Base-by-base conservation (phyloP, 208 protist genomes). In the Lotmaria passim region DNA sequence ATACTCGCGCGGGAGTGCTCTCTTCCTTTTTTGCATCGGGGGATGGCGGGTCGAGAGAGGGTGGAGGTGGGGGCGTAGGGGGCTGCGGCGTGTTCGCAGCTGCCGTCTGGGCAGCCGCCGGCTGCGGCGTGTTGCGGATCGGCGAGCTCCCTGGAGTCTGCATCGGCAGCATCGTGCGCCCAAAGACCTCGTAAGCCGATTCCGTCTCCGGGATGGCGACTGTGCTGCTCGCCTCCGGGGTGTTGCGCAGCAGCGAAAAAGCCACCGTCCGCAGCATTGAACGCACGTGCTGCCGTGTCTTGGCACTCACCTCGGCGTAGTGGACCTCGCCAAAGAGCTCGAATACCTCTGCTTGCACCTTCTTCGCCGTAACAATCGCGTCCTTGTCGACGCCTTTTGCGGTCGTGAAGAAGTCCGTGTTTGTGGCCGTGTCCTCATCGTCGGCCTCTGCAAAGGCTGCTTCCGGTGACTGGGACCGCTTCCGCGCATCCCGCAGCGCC, bases 281-380 rank as follows among this genome's bases (percentile, higher is more conserved):
- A n/a, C 38, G 7, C 43, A 89, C 52, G 19, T 77, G 60, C 33
- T 46, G 47, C 38, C 74, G 71, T 4, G 47, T 75, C 31, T 65
- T 61, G 10, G 84, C 77, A 38, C 84, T 89, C 33, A 84, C 80
- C 68, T 89, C 84, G n/a, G 69, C 70, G 57, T 89, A 89, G 53
- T 84, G 69, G 1, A 84, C 69, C 23, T 83, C 76, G 11, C 62
- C 65, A n/a, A 88, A 70, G 43, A 79, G 2, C 55, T 69, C 61
- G 8, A 82, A 70, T 24, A 88, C 56, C 48, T 67, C 46, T 12
- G 26, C 59, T 38, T 81, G 56, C 15, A 88, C 51, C 23, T 83
- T 74, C 14, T 30, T 34, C 12, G 61, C 34, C 0, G 75, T 81
- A 7, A 81, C 75, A 26, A 81, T 59, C 12, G 44, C 59, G 41